Evolutionary conservation across 139 green algal genomes (phyloP), one percentile per base, ranked within the genome.

Genomic region (Chlamydomonas urium): DNA sequence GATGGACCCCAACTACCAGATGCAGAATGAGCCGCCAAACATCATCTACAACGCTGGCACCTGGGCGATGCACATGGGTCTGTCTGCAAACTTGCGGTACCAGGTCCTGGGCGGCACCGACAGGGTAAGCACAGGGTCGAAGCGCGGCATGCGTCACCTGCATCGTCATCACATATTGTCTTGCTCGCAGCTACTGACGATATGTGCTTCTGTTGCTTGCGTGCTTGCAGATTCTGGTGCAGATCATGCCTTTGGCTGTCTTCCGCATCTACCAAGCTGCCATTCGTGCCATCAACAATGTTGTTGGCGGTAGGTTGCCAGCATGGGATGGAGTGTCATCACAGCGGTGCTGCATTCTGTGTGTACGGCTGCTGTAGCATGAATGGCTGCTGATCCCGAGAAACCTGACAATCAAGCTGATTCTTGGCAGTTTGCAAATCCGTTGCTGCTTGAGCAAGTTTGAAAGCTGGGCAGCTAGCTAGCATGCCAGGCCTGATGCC

Each of bases 51-150:
- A 98, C 75, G 87, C 94, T 1, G 80, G 75, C 37, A 89, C 86
- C 36, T 98, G 94, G 94, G 88, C 84, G 1, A 48, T 90, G 35
- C 94, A 98, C 83, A 98, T 98, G 94, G 94, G 93, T 34, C 6
- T 98, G 8, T 93, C 82, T 76, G 88, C 81, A 71, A 98, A 98
- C 81, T 59, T 96, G 38, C 83, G 94, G 4, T 98, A 98, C 79
- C 94, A 98, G 83, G 65, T 88, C 37, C 79, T 98, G 23, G 97
- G 96, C 56, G 94, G 94, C 8, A 2, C 97, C 21, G 94, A 98
- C 78, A 88, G 88, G 83, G 82, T 90, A 47, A 67, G 80, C 14
- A 26, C 19, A 63, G 21, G 45, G 17, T 21, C 17, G 31, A 19
- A 23, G 58, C 17, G 33, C 21, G 24, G 17, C 24, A n/a, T 0